Evolutionary conservation across 139 green algal genomes (phyloP), one percentile per base, ranked within the genome.

Genomic region (Chlamydomonas applanata): DNA sequence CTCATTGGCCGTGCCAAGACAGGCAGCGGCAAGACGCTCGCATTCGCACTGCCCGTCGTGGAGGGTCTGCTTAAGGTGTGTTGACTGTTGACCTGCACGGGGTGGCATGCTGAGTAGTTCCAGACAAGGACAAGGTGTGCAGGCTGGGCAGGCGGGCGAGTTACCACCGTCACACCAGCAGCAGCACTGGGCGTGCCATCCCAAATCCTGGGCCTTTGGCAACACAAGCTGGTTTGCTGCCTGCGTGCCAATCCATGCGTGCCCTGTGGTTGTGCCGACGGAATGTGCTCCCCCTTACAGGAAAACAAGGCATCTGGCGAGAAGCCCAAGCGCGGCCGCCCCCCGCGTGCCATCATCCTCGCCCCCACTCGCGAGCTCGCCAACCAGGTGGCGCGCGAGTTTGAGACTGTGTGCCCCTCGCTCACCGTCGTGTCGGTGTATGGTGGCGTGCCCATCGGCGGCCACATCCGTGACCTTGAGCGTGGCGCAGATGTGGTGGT

Each of bases 301-400:
- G 65, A 76, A 66, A 29, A 83, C 33, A 30, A 32, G 29, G 20
- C 32, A 2, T 45, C 14, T 3, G 68, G 46, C 2, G 27, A 11
- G 5, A 64, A 56, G 29, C 68, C 57, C 14, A 46, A n/a, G 36
- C 75, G 75, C 30, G 77, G 76, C 53, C 82, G 92, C 57, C 11
- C 80, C 0, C 93, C 95, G 3, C 86, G 86, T 49, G 93, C 86
- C 76, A 83, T 99, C 20, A 87, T 99, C 46, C 85, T 99, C 74
- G 92, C 94, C 0, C 96, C 96, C 57, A 99, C 96, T 0, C 88
- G 96, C 32, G 96, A 99, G 89, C 89, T 99, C n/a, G 96, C 96
- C 17, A 97, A 98, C 83, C 94, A 98, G 82, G 94, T 99, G n/a
- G 91, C 98, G 72, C 82, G 85, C 7, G 96, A 99, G 90, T 95